phyloP scores from a whole-genome alignment of 1,284 basidiomycete species.

The Puccinia triticina region DNA sequence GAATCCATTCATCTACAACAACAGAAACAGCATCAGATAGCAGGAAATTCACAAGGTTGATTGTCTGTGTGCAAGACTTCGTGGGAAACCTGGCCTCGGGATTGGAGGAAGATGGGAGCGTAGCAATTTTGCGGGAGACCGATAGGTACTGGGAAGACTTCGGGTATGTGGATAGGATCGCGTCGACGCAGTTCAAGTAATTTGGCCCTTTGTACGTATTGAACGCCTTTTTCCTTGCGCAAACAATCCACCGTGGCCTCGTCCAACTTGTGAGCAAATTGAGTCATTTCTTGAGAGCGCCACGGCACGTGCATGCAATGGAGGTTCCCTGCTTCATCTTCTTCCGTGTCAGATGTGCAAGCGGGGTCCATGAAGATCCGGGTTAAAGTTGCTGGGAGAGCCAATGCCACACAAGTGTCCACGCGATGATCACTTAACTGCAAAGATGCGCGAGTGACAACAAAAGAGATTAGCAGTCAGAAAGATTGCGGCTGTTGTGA shows the following conservation, averaged over 20 bases:
- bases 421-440: not conserved
- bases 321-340: not conserved
- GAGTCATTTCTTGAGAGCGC: not conserved
- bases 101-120: not conserved
- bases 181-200: conserved; percentile 4
- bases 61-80: not conserved
- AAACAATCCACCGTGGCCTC: not conserved
- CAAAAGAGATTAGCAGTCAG: not conserved
- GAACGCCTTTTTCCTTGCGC: not conserved
- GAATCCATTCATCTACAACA: not conserved
- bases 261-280: conserved; percentile 5
- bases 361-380: conserved; percentile 8
- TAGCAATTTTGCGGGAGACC: conserved; percentile 18
- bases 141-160: not conserved
- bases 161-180: not conserved
- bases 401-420: not conserved
- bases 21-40: not conserved
- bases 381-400: not conserved
- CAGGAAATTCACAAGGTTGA: not conserved
- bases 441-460: not conserved
- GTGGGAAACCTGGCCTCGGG: not conserved
- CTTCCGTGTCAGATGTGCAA: conserved; percentile 9
- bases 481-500: not conserved
- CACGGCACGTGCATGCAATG: conserved; percentile 2
- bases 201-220: not conserved